Base-by-base conservation (phyloP, 805 yeast species). In the Wickerhamomyces rabaulensis region DNA sequence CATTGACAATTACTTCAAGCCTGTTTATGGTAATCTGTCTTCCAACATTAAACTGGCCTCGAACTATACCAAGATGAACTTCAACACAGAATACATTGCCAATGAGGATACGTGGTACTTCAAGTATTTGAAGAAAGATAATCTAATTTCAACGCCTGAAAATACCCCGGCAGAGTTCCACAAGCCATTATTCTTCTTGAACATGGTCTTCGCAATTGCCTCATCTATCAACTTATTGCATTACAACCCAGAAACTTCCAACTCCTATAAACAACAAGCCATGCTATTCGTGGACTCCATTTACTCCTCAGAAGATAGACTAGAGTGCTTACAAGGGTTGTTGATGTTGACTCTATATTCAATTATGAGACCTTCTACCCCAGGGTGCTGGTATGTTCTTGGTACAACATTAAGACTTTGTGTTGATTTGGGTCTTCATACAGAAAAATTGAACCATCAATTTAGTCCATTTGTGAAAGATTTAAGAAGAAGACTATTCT, bases 331-430 rank as follows among this genome's bases (percentile, higher is more conserved):
- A 4, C 92, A 86, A 58, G 90, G 91, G 0, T 68, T 87, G 13
- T 61, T 90, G 16, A 67, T 87, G 13, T 66, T 86, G 38, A 79
- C 92, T 0, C 60, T 83, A 5, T 90, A 85, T 60, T 80, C 95
- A 1, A 73, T 84, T 29, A 88, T 90, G 96, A 74, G 96, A 47
- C 97, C 97, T 0, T 82, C 92, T 1, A 78, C 79, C 13, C 96
- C 96, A 0, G 94, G 96, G 4, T 88, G 87, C n/a, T 90, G 97
- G 97, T 87, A 87, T 61, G 79, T 86, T 4, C 67, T 87, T 52
- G 96, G 96, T 0, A 78, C 87, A 2, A 90, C 92, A 0, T 64
- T 88, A 42, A 73, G 97, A 50, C 64, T 87, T 42, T 82, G 92
- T 55, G 87, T 89, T 25, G 97, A 90, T 63, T 64, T 90, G 49